These are phyloP conservation scores for Zangia roseola DNA, from an alignment of 768 basidiomycete genomes.

Conservation along the genomic window DNA sequence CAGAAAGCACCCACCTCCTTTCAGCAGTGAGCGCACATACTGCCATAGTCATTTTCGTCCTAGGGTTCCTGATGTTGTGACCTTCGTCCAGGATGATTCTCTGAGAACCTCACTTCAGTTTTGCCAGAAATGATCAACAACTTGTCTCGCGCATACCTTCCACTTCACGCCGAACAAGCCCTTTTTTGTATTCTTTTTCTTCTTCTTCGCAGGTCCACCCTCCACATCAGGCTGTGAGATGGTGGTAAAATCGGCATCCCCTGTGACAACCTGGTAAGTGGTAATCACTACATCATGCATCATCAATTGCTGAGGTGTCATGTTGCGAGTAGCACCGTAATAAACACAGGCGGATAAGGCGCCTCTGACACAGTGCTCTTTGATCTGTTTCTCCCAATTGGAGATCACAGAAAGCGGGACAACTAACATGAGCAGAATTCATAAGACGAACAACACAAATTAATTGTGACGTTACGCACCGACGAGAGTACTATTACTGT, in stretches of 20 bases:
- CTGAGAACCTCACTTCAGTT: slow-evolving; percentile 32
- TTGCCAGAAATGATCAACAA: neutral
- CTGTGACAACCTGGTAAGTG: slow-evolving; percentile 72
- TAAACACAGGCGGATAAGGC: slow-evolving; percentile 60
- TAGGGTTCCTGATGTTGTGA: slow-evolving; percentile 82
- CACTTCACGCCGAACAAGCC: slow-evolving; percentile 70
- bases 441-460: neutral
- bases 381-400: slow-evolving; percentile 86
- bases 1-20: slow-evolving; percentile 77
- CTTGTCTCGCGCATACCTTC: slow-evolving; percentile 53
- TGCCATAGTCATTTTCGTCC: slow-evolving; percentile 79
- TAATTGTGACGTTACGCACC: slow-evolving; percentile 40
- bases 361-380: slow-evolving; percentile 63
- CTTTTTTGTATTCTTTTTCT: slow-evolving; percentile 52
- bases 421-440: slow-evolving; percentile 42
- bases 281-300: slow-evolving; percentile 79
- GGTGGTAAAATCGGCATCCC: slow-evolving; percentile 43
- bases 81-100: slow-evolving; percentile 88
- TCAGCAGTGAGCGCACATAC: slow-evolving; percentile 63
- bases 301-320: slow-evolving; percentile 58
- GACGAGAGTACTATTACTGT: slow-evolving; percentile 73
- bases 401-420: slow-evolving; percentile 81
- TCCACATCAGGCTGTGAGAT: slow-evolving; percentile 7
- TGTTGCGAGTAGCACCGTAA: slow-evolving; percentile 64
- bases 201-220: slow-evolving; percentile 42